Conservation (phyloP, 129 eudicot species). For the Glebionis coronaria region DNA sequence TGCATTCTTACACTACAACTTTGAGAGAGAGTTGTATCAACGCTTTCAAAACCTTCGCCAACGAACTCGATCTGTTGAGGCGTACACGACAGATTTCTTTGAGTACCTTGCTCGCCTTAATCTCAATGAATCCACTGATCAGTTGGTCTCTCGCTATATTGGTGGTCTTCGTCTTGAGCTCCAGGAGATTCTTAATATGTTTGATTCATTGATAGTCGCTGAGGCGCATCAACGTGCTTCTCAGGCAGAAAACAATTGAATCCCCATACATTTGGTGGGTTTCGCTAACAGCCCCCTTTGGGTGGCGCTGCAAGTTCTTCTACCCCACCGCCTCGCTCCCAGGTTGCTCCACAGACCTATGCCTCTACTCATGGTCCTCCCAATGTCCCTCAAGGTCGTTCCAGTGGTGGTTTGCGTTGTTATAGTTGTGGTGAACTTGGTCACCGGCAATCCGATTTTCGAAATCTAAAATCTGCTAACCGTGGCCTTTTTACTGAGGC, state of each 20-base stretch:
- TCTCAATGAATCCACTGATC: not conserved
- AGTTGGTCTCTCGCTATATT: slow-evolving; percentile 9
- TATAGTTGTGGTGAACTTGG: no score
- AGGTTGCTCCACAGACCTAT: no score
- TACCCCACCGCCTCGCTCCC: no score
- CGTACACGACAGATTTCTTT: slow-evolving; percentile 3
- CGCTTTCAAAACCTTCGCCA: not conserved
- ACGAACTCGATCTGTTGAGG: slow-evolving; percentile 11
- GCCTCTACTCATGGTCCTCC: no score
- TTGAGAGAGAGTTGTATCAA: not conserved
- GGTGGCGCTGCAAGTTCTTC: no score
- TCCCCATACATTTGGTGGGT: no score
- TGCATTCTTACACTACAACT: slow-evolving; percentile 10
- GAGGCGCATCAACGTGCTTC: slow-evolving; percentile 15
- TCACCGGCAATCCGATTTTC: not conserved
- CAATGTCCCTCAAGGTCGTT: no score
- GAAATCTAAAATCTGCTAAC: no score
- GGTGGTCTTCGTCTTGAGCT: not conserved
- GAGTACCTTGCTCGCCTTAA: not conserved
- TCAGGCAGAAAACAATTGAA: not conserved
- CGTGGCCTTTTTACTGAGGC: no score
- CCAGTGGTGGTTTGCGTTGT: no score
- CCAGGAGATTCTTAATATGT: slow-evolving; percentile 9
- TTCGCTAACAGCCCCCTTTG: no score
- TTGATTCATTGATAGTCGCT: not conserved